These are phyloP conservation scores for Acacia confusa DNA, from an alignment of 306 rosid genomes.

Conservation along the genomic window DNA sequence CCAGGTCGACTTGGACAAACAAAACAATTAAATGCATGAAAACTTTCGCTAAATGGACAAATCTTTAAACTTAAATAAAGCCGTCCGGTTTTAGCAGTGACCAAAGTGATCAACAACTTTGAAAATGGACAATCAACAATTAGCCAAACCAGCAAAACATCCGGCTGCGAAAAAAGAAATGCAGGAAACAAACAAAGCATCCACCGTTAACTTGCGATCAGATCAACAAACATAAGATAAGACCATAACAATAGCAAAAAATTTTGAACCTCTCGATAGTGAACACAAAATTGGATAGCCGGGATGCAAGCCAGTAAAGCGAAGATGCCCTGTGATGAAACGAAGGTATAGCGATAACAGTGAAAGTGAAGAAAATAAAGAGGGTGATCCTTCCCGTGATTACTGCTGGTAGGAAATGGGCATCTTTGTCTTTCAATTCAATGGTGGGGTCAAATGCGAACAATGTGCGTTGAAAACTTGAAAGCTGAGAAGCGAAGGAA, in stretches of 20 bases:
- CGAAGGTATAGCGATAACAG: background rate
- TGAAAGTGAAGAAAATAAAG: background rate
- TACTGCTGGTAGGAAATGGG: constrained; percentile 1
- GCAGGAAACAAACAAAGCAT: constrained; percentile 11
- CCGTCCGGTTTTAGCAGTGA: constrained; percentile 9
- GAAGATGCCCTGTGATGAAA: background rate
- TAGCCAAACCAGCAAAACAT: constrained; percentile 16
- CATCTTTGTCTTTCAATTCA: background rate
- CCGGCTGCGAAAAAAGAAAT: background rate
- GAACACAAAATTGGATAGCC: constrained; percentile 3
- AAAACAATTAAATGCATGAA: constrained; percentile 25
- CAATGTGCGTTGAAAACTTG: constrained; percentile 10
- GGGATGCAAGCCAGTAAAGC: constrained; percentile 14
- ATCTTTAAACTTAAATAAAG: constrained; percentile 29
- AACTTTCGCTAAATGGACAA: constrained; percentile 8
- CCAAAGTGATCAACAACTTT: constrained; percentile 22
- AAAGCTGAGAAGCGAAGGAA: constrained; percentile 32
- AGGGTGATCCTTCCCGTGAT: background rate
- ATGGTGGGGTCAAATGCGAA: background rate
- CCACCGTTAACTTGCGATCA: constrained; percentile 22
- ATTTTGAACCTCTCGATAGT: background rate
- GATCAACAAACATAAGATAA: constrained; percentile 25
- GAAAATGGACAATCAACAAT: background rate
- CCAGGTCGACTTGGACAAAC: background rate
- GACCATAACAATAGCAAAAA: background rate